Base-by-base conservation (phyloP, 495 filamentous ascomycete genomes). In the Cairneyella variabilis region DNA sequence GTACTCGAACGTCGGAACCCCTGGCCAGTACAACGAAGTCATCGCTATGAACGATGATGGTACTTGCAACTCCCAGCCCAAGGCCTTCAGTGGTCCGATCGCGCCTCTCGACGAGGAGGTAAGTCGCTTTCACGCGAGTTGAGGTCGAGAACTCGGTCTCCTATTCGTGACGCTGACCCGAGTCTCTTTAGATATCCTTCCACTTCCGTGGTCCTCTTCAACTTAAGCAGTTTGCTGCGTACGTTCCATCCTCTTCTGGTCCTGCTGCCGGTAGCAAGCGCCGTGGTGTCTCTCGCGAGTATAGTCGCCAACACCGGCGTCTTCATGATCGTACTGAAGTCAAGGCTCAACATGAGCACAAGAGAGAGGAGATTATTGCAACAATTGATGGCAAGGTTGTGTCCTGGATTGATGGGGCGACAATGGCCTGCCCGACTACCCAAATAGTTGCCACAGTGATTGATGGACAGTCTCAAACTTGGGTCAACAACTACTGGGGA, bases 51-150 rank as follows among this genome's bases (percentile, higher is more conserved):
- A 12, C 28, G 68, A 84, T 56, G 47, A 68, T 16, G 85, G 86
- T 5, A 53, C 65, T 0, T 90, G 86, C 64, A 50, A 65, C 1
- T 77, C 69, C 47, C 48, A 63, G 20, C 57, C 67, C 20, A 72
- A 68, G 56, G n/a, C 55, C 1, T 88, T 79, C 61, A 72, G 66
- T 8, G 84, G 83, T 9, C 69, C 71, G 14, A 59, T 88, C 34
- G 73, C 84, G 26, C 87, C 87, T 0, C 73, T 87, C 46, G 67
- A 83, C 61, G 83, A 86, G 53, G 83, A 85, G 61, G 86, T 88
- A 66, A 65, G 76, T 43, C 23, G 10, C 5, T n/a, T n/a, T n/a
- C n/a, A n/a, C n/a, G n/a, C n/a, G n/a, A n/a, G n/a, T n/a, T n/a
- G n/a, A n/a, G n/a, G n/a, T n/a, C n/a, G n/a, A n/a, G n/a, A n/a